Evolutionary conservation across 2,329 filamentous ascomycete genomes (phyloP), one percentile per base, ranked within the genome.

Genomic region (Colletotrichum camelliae): DNA sequence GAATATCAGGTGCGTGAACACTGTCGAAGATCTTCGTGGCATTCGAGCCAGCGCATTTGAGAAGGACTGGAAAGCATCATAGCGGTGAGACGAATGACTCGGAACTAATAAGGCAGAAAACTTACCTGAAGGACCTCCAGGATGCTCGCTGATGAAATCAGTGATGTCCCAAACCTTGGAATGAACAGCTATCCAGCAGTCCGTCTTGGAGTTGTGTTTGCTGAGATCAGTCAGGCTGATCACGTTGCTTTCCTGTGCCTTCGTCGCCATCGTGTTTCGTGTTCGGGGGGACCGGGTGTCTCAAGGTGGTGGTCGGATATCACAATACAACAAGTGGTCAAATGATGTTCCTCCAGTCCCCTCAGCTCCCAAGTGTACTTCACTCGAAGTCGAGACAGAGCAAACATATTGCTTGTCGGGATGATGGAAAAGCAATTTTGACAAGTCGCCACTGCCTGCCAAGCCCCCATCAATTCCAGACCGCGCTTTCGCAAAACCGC

Each of bases 101-200:
- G 33, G 18, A 8, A 15, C 8, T 21, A 27, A 35, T 1, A 15
- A n/a, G 29, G 12, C 15, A 24, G 43, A 16, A 71, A 64, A 72
- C 79, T 72, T 67, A 82, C 83, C 84, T 83, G 76, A 80, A 6
- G 81, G 77, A 2, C 85, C 85, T 12, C 85, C 85, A 1, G 85
- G 85, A 52, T 86, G 85, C 55, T 82, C 79, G 31, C 81, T 78
- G 18, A 93, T 86, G 79, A 95, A 95, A 3, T 91, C 88, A 4
- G 92, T 93, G 64, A 95, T 85, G 81, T 95, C 92, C 88, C 93
- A 95, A 33, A 94, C 92, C 79, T 90, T 89, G 61, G 89, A 89
- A 81, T 94, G 90, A 27, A 95, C 89, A 21, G 94, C 92, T 74
- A 94, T 90, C 93, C 93, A 95, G 79, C 90, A 89, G 78, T 92